Evolutionary conservation across 208 protist species (phyloP).

Genomic region (Phytomonas francai): DNA sequence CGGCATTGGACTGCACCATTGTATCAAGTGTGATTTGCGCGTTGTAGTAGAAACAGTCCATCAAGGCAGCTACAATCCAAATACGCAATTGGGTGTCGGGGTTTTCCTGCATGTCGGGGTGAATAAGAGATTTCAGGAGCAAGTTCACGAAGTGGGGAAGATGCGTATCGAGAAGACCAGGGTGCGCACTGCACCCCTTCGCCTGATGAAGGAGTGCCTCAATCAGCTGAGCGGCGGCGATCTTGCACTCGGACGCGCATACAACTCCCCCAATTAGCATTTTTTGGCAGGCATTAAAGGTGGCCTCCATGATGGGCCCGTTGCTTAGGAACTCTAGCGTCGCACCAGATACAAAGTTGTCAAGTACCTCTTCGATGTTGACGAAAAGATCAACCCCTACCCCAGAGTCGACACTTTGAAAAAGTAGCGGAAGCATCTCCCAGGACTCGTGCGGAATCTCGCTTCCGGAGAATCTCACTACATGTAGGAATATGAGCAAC

Average conservation of each 20-base stretch:
- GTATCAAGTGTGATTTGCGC: constrained; percentile 48
- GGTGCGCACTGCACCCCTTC: constrained; percentile 36
- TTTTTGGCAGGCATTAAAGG: constrained; percentile 67
- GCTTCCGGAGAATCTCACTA: constrained; percentile 58
- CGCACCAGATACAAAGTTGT: constrained; percentile 71
- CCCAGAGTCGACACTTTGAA: constrained; percentile 54
- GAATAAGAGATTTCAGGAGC: constrained; percentile 60
- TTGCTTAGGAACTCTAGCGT: constrained; percentile 58
- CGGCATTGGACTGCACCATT: constrained; percentile 41
- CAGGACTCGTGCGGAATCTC: constrained; percentile 48
- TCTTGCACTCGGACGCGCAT: constrained; percentile 36
- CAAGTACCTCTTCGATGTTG: constrained; percentile 73
- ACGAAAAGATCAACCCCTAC: constrained; percentile 82
- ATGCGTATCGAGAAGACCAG: constrained; percentile 45
- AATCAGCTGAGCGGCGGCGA: constrained; percentile 68
- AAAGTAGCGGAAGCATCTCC: constrained; percentile 60
- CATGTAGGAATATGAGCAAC: constrained; percentile 58
- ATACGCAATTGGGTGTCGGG: constrained; percentile 54
- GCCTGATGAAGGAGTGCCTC: constrained; percentile 81
- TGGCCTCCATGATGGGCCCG: constrained; percentile 56
- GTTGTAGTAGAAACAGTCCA: constrained; percentile 87
- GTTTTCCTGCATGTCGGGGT: constrained; percentile 32
- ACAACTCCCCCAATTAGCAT: constrained; percentile 64
- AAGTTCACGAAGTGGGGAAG: constrained; percentile 51
- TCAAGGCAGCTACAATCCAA: constrained; percentile 69